Evolutionary conservation across 495 filamentous ascomycete species (phyloP).

Genomic region (Xylaria acuta): DNA sequence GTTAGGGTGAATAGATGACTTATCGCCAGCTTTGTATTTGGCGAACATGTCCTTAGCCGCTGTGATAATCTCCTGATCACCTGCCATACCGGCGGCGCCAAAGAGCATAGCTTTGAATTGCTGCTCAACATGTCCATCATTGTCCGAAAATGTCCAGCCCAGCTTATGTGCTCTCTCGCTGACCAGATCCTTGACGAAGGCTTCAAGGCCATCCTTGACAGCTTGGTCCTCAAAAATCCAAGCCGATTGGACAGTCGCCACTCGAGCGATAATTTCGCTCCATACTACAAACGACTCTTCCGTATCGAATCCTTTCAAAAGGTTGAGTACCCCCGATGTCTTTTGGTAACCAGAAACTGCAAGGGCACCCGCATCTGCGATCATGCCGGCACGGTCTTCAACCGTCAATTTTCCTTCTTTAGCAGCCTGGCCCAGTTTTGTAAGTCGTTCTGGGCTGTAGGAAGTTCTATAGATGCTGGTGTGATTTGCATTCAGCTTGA

Average conservation of each 20-base stretch:
- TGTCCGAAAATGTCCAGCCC: slow-evolving; percentile 85
- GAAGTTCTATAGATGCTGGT: slow-evolving; percentile 75
- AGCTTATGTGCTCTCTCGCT: slow-evolving; percentile 79
- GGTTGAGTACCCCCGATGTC: slow-evolving; percentile 84
- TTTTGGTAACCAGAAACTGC: slow-evolving; percentile 90
- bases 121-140: slow-evolving; percentile 86
- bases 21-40: slow-evolving; percentile 71
- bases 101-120: slow-evolving; percentile 82
- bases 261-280: slow-evolving; percentile 83
- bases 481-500: slow-evolving; percentile 81
- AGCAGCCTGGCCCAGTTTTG: slow-evolving; percentile 81
- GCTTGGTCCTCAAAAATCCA: slow-evolving; percentile 88
- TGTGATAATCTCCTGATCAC: slow-evolving; percentile 65
- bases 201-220: slow-evolving; percentile 75
- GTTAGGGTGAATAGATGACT: slow-evolving; percentile 74
- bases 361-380: slow-evolving; percentile 92
- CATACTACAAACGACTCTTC: slow-evolving; percentile 94
- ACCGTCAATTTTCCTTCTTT: slow-evolving; percentile 85
- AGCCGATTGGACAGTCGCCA: slow-evolving; percentile 75
- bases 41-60: slow-evolving; percentile 77
- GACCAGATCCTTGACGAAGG: slow-evolving; percentile 78
- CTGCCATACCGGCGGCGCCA: slow-evolving; percentile 67
- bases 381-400: slow-evolving; percentile 93
- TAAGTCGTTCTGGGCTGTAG: slow-evolving; percentile 70
- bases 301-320: slow-evolving; percentile 81